Percentiles rank a stretch among this genome's conserved stretches.
Evolutionary conservation across 225 moss, liverwort and hornwort species (phyloP).

Genomic region (Ulota crispa): DNA sequence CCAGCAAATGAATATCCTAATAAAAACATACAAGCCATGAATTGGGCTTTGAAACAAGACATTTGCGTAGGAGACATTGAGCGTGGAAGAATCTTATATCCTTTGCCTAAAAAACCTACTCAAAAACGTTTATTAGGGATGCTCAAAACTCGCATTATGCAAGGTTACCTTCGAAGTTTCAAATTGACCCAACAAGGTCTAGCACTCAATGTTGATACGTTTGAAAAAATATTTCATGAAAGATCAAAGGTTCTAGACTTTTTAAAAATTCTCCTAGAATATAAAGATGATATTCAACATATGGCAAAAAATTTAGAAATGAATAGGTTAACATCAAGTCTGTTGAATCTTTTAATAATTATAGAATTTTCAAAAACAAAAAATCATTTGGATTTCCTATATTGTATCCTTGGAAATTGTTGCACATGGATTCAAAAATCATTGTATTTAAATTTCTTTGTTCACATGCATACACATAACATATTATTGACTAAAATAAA

Average conservation of each 20-base stretch:
- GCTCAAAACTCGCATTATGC: neutral
- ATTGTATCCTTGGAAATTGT: no score
- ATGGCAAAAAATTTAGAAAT: neutral
- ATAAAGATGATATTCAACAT: neutral
- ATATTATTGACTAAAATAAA: neutral
- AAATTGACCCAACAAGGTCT: constrained; percentile 28
- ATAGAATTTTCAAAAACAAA: no score
- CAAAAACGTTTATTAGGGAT: neutral
- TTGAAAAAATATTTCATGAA: neutral
- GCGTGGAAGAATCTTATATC: neutral
- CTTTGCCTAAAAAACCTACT: neutral
- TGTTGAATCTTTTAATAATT: neutral
- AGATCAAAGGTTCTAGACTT: constrained; percentile 6
- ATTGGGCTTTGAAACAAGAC: constrained; percentile 10
- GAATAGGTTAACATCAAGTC: neutral
- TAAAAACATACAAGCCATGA: neutral
- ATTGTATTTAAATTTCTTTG: neutral
- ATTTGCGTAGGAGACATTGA: neutral
- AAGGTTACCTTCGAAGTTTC: constrained; percentile 1
- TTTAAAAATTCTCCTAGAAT: neutral
- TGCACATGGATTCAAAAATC: neutral
- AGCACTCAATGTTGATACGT: constrained; percentile 7
- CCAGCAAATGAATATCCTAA: neutral
- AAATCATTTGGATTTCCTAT: no score
- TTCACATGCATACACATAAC: no score